phyloP scores from a whole-genome alignment of 805 yeast species.

The Grigorovia humatica region DNA sequence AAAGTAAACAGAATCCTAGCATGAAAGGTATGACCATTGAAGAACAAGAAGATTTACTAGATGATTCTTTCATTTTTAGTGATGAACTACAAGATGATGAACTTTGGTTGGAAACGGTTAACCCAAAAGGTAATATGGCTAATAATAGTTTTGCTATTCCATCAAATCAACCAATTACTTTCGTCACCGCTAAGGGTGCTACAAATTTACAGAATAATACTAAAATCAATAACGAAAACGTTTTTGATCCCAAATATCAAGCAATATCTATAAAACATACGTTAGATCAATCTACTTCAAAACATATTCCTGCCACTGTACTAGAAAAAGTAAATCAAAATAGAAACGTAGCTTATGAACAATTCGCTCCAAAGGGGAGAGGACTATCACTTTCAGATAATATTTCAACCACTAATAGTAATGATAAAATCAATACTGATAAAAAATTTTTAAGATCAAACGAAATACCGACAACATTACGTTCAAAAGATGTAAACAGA shows the following conservation, averaged over 20 bases:
- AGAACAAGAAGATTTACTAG: conserved; percentile 31
- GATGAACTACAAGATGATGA: conserved; percentile 36
- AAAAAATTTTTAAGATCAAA: background rate
- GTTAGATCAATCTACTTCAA: conserved; percentile 57
- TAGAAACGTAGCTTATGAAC: conserved; percentile 18
- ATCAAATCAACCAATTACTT: conserved; percentile 22
- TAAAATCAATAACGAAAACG: conserved; percentile 29
- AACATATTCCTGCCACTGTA: conserved; percentile 36
- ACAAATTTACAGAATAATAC: conserved; percentile 40
- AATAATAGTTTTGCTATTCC: background rate
- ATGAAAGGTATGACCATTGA: background rate
- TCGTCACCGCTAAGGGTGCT: conserved; percentile 60
- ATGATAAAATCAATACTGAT: background rate
- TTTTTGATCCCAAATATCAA: conserved; percentile 49
- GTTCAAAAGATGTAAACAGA: background rate
- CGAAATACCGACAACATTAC: background rate
- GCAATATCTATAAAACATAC: conserved; percentile 48
- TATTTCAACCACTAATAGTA: background rate
- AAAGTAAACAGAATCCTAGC: background rate
- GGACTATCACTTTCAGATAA: conserved; percentile 3
- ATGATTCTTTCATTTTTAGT: conserved; percentile 46
- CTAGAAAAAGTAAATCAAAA: conserved; percentile 19
- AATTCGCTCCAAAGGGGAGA: conserved; percentile 28
- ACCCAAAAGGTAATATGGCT: conserved; percentile 12
- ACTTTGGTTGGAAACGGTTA: conserved; percentile 14